Evolutionary conservation across 1,139 yeast genomes (phyloP).

Genomic region (Meyerozyma smithsonii): DNA sequence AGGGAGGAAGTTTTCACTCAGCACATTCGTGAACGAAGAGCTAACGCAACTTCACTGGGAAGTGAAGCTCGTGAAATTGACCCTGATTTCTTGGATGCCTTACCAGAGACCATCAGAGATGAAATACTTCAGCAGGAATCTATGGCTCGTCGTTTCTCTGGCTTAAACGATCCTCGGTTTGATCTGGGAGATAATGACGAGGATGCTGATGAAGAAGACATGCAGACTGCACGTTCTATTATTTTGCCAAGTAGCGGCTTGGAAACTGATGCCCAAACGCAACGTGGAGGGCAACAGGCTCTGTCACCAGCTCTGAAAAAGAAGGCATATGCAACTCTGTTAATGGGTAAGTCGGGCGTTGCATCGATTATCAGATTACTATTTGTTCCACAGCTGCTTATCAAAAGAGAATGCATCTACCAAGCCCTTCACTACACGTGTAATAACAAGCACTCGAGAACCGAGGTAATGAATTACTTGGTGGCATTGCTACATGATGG

Average conservation of each 20-base stretch:
- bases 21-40: conserved; percentile 67
- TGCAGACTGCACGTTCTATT: not conserved
- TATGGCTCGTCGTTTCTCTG: conserved; percentile 38
- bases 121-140: conserved; percentile 72
- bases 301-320: conserved; percentile 5
- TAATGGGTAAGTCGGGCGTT: conserved; percentile 73
- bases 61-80: conserved; percentile 61
- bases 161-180: conserved; percentile 19
- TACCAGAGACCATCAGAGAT: conserved; percentile 70
- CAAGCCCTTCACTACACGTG: conserved; percentile 66
- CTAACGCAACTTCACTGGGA: conserved; percentile 45
- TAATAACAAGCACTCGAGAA: conserved; percentile 70
- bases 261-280: not conserved
- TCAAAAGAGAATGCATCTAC: conserved; percentile 62
- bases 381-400: conserved; percentile 68
- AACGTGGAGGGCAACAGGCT: not conserved
- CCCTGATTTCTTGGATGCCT: conserved; percentile 75
- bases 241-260: not conserved
- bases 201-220: conserved; percentile 20
- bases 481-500: conserved; percentile 75
- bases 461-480: conserved; percentile 69
- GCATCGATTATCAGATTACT: conserved; percentile 67
- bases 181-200: conserved; percentile 16
- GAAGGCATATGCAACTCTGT: conserved; percentile 49
- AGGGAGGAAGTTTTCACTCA: conserved; percentile 89